Evolutionary conservation across 768 basidiomycete genomes (phyloP).

Genomic region (Russula virescens): DNA sequence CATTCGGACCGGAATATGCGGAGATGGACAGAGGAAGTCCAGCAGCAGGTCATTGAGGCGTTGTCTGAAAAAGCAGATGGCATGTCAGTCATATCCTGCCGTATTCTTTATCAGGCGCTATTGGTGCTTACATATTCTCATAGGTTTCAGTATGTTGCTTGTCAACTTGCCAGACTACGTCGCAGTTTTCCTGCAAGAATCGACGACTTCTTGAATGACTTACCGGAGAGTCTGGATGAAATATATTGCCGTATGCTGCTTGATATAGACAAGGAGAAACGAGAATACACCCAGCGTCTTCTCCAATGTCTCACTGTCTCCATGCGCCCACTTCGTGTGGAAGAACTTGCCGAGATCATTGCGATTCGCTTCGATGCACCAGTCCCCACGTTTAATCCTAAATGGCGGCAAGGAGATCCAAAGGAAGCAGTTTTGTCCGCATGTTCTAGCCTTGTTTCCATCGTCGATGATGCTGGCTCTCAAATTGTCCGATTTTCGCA

Average conservation of each 20-base stretch:
- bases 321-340: conserved; percentile 4
- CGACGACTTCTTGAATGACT: neutral
- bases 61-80: neutral
- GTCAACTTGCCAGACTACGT: neutral
- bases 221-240: neutral
- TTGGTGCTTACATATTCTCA: neutral
- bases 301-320: neutral
- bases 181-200: neutral
- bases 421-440: conserved; percentile 4
- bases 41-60: neutral
- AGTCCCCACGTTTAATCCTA: neutral
- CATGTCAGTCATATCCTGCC: neutral
- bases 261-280: neutral
- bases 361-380: neutral
- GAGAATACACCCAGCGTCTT: neutral
- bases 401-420: neutral
- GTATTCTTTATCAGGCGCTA: neutral
- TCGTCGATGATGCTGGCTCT: neutral
- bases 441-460: conserved; percentile 1
- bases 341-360: conserved; percentile 3
- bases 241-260: neutral
- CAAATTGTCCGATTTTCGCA: conserved; percentile 5
- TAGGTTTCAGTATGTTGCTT: conserved; percentile 9
- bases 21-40: neutral
- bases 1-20: neutral